A percentile compares a stretch with the other conserved stretches of the same genome.
Conservation (phyloP, 2,329 filamentous ascomycete species). For the Xylariomycetidae sp. region DNA sequence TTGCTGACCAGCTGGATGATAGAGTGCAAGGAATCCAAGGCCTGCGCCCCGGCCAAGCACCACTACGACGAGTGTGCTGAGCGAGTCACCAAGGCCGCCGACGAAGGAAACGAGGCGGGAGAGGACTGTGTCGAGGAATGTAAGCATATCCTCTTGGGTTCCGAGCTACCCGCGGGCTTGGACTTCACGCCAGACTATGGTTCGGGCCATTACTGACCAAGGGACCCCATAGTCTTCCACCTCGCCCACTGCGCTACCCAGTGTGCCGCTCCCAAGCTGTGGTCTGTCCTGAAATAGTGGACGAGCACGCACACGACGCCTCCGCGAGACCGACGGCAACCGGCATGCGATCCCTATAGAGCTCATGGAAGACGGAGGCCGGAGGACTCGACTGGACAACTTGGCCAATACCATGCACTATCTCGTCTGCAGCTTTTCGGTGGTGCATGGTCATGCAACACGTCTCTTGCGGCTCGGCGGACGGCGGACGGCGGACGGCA, state of each 20-base stretch:
- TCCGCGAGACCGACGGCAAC: slow-evolving; percentile 12
- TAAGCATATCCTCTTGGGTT: slow-evolving; percentile 47
- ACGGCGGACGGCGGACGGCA: slow-evolving; percentile 13
- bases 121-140: slow-evolving; percentile 99
- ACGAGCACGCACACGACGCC: slow-evolving; percentile 6
- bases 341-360: slow-evolving; percentile 14
- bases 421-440: no score
- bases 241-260: slow-evolving; percentile 89
- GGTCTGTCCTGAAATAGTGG: slow-evolving; percentile 77
- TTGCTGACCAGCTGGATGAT: no score
- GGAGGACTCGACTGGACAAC: slow-evolving; percentile 8
- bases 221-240: slow-evolving; percentile 76
- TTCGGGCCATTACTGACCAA: slow-evolving; percentile 1
- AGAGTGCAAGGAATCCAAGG: slow-evolving; percentile 86
- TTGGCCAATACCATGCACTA: background rate
- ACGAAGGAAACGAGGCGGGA: slow-evolving; percentile 73
- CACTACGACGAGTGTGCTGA: slow-evolving; percentile 98
- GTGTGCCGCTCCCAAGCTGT: slow-evolving; percentile 96
- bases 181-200: no score
- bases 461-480: slow-evolving; percentile 10
- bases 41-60: slow-evolving; percentile 87
- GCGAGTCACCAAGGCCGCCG: slow-evolving; percentile 69
- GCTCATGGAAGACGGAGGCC: slow-evolving; percentile 11
- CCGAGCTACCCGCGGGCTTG: background rate
- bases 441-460: slow-evolving; percentile 9